phyloP scores from a whole-genome alignment of 2,329 filamentous ascomycete species.

The Orbilia brochopaga region DNA sequence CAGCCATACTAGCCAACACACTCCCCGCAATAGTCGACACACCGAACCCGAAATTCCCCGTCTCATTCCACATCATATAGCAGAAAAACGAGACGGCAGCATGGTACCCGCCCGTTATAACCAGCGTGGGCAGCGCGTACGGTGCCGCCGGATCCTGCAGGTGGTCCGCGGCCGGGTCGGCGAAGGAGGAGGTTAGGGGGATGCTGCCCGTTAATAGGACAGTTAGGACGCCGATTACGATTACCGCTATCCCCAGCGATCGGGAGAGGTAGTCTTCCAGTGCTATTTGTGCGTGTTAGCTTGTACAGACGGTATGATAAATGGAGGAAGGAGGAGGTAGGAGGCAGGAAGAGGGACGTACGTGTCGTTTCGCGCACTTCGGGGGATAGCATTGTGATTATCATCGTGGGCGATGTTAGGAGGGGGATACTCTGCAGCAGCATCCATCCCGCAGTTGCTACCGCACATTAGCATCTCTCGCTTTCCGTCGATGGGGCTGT shows the following conservation, averaged over 20 bases:
- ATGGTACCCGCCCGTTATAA: conserved; percentile 73
- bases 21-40: conserved; percentile 67
- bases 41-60: conserved; percentile 66
- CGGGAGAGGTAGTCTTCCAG: conserved; percentile 77
- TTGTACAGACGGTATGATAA: conserved; percentile 27
- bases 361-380: conserved; percentile 65
- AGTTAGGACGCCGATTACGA: conserved; percentile 69
- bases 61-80: conserved; percentile 70
- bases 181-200: conserved; percentile 63
- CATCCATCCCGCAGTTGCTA: conserved; percentile 64
- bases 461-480: conserved; percentile 53
- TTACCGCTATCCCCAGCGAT: conserved; percentile 70
- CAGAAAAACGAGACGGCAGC: conserved; percentile 68
- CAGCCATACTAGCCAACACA: conserved; percentile 66
- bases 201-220: conserved; percentile 74
- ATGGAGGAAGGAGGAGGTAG: conserved; percentile 10
- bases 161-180: conserved; percentile 56
- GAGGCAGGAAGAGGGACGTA: conserved; percentile 57
- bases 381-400: conserved; percentile 66
- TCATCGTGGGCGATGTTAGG: conserved; percentile 67
- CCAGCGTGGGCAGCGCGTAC: conserved; percentile 70
- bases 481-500: not conserved
- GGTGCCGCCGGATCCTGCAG: conserved; percentile 64
- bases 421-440: conserved; percentile 64
- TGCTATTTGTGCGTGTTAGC: no score